Base-by-base conservation (phyloP, 257 asterid species). In the Solanum piurae region DNA sequence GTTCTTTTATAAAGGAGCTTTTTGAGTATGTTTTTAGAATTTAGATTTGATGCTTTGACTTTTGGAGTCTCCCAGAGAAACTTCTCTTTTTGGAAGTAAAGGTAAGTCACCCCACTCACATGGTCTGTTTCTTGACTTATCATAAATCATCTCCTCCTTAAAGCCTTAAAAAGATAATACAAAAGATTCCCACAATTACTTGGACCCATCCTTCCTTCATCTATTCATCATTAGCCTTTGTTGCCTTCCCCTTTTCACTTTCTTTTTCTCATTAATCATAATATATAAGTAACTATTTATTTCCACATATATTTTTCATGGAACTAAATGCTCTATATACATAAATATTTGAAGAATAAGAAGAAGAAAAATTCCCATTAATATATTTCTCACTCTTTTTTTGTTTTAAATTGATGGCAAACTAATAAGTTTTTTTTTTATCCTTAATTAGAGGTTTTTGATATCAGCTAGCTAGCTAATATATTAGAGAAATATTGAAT, bases 41-140 rank as follows among this genome's bases (percentile, higher is more conserved):
- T 88, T 84, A 87, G 96, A 93, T 93, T 94, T 92, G 95, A 92
- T 92, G 91, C 91, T 92, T 94, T 92, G 96, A 91, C 97, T 93
- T 92, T 90, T 92, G 95, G 95, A 90, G 93, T 93, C 88, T 90
- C 92, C 80, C 92, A 85, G 90, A 89, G 91, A 88, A 92, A 93
- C 95, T 95, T 90, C 97, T 95, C 98, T 94, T 94, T 95, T 94
- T 93, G 96, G 97, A 94, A 93, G 91, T 94, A 92, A 94, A 94
- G 95, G 91, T 91, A 83, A 88, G 89, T 88, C 91, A 90, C 98
- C 97, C 98, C 94, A 94, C 96, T 84, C 98, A 95, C 98, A 92
- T 94, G 98, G 83, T 89, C 84, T 94, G 98, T 94, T 93, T 94
- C 93, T 88, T 88, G 93, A 87, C 92, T 91, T 89, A 85, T 91